phyloP scores from a whole-genome alignment of 805 yeast genomes.

The Sugiyamaella lignohabitans region DNA sequence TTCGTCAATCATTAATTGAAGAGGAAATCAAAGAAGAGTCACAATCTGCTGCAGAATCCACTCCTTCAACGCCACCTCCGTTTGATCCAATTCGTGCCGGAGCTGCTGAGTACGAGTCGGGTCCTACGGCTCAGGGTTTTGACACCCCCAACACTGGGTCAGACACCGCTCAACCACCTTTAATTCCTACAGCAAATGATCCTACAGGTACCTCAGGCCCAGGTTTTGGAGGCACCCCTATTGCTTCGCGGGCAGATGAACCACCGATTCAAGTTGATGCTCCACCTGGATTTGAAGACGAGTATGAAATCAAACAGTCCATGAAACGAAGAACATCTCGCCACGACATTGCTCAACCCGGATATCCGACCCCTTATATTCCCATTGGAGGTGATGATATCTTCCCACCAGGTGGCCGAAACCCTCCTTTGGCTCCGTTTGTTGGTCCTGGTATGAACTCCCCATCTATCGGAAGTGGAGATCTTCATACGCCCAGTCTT shows the following conservation, averaged over 20 bases:
- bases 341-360: slow-evolving; percentile 14
- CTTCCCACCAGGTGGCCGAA: slow-evolving; percentile 35
- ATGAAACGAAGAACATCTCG: slow-evolving; percentile 7
- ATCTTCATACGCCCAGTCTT: slow-evolving; percentile 17
- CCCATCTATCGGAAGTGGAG: slow-evolving; percentile 4
- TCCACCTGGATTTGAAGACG: slow-evolving; percentile 43
- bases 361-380: slow-evolving; percentile 18
- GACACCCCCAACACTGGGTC: not conserved
- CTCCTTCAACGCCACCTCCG: not conserved
- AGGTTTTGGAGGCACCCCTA: not conserved
- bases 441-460: slow-evolving; percentile 17
- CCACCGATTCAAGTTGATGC: slow-evolving; percentile 3
- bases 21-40: not conserved
- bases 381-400: slow-evolving; percentile 35
- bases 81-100: not conserved
- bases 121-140: not conserved
- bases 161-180: not conserved
- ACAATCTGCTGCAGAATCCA: no score
- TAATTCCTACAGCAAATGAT: not conserved
- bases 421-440: slow-evolving; percentile 31
- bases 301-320: slow-evolving; percentile 26
- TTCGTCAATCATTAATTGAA: not conserved
- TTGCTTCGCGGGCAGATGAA: not conserved
- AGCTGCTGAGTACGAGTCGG: not conserved
- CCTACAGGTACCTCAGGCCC: not conserved